Conservation (phyloP, 495 filamentous ascomycete genomes). For the Lentithecium fluviatile region DNA sequence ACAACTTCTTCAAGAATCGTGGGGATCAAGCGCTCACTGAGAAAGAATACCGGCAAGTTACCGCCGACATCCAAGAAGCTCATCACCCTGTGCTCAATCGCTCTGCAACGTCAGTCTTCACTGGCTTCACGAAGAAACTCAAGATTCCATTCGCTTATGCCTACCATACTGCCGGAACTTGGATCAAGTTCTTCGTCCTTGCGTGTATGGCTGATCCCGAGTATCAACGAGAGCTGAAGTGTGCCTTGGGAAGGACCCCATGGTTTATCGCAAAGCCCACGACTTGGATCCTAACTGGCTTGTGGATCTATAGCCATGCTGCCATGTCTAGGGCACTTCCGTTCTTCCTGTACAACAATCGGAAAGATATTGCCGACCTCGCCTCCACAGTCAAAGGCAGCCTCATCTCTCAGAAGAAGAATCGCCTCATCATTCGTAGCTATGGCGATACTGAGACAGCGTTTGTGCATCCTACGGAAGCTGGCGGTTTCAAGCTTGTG, state of each 20-base stretch:
- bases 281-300: conserved; percentile 45
- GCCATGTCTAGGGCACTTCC: conserved; percentile 43
- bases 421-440: conserved; percentile 29
- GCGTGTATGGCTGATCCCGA: conserved; percentile 58
- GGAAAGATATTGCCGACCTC: conserved; percentile 27
- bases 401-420: conserved; percentile 32
- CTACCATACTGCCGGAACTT: conserved; percentile 47
- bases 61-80: conserved; percentile 31
- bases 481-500: conserved; percentile 31
- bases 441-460: conserved; percentile 33
- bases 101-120: conserved; percentile 21
- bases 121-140: conserved; percentile 6
- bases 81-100: conserved; percentile 26
- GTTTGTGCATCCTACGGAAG: conserved; percentile 28
- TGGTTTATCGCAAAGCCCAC: conserved; percentile 45
- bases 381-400: conserved; percentile 33
- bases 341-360: conserved; percentile 47
- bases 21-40: conserved; percentile 14
- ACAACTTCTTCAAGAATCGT: conserved; percentile 33
- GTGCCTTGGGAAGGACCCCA: conserved; percentile 45
- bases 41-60: conserved; percentile 28
- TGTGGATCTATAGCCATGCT: conserved; percentile 49
- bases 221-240: conserved; percentile 58
- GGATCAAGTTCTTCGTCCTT: conserved; percentile 55
- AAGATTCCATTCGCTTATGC: conserved; percentile 28